Evolutionary conservation across 1,284 basidiomycete genomes (phyloP).

Genomic region (Tremellales sp.): DNA sequence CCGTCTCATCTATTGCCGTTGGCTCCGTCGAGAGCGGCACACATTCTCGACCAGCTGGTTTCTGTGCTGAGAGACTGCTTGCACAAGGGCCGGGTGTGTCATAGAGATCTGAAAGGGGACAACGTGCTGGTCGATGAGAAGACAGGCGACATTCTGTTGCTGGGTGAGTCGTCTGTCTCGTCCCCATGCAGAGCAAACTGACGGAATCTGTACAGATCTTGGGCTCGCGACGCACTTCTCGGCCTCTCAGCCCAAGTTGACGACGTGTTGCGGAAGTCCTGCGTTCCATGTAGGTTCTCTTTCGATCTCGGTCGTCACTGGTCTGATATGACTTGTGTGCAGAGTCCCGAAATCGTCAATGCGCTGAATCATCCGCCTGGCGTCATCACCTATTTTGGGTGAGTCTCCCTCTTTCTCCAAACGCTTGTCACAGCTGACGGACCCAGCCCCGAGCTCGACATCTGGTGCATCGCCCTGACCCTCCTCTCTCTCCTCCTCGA

Average conservation of each 20-base stretch:
- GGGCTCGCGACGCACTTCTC: constrained; percentile 57
- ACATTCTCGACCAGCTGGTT: constrained; percentile 55
- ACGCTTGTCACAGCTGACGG: constrained; percentile 8
- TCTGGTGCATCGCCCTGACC: constrained; percentile 57
- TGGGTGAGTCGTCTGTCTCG: constrained; percentile 34
- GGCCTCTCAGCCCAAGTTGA: constrained; percentile 54
- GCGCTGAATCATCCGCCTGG: constrained; percentile 53
- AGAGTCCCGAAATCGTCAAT: constrained; percentile 55
- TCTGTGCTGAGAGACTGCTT: constrained; percentile 53
- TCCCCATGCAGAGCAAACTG: background rate
- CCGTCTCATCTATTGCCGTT: constrained; percentile 30
- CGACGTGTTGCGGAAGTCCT: constrained; percentile 56
- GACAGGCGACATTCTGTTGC: constrained; percentile 48
- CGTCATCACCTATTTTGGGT: constrained; percentile 51
- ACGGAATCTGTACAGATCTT: constrained; percentile 47
- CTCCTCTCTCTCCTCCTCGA: constrained; percentile 54
- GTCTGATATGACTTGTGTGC: constrained; percentile 9
- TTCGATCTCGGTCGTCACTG: background rate
- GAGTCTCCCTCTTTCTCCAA: constrained; percentile 6
- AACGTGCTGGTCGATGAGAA: constrained; percentile 44
- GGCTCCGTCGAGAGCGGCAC: constrained; percentile 51
- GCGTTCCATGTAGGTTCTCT: constrained; percentile 48
- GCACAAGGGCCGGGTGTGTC: constrained; percentile 54
- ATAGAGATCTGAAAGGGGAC: constrained; percentile 56
- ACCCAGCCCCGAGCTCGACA: constrained; percentile 56